Base-by-base conservation (phyloP, 2,329 filamentous ascomycete genomes). In the Pseudocercospora ulei region DNA sequence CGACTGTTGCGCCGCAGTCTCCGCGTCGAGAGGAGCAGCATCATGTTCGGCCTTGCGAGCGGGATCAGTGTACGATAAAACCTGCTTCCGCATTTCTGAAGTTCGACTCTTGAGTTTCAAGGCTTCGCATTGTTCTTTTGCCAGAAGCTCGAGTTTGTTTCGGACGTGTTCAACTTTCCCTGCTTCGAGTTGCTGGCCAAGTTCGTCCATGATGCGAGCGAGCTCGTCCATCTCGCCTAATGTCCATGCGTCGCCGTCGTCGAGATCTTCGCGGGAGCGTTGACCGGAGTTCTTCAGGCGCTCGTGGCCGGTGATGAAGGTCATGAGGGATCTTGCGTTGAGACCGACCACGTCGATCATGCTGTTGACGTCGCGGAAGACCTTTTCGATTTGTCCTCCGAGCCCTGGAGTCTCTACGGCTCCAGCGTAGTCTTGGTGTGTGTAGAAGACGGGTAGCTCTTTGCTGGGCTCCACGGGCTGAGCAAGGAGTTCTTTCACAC, bases 291-390 rank as follows among this genome's bases (percentile, higher is more conserved):
- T 67, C 34, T 66, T 61, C 26, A 68, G 62, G 34, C 76, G 66
- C 7, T 68, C 68, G 50, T 92, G 82, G 5, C 80, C 83, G 39
- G 73, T 69, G 27, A 87, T 62, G 52, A 73, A 79, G 0, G 69
- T 65, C 12, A 68, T 62, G 26, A 80, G 53, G 5, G 71, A 76
- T 9, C 88, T 73, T 4, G 82, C 76, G 57, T 96, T 96, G 34
- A 95, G 72, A 6, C 88, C 88, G 25, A 96, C 66, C 0, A 83
- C 88, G 53, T 95, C 85, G 27, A 98, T 78, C 90, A 96, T 98
- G 7, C 82, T 82, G 60, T 90, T 88, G 57, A 88, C 82, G 53
- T 88, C 83, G 28, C 80, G 73, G 58, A 83, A 90, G 35, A 71
- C 56, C 35, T 62, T 62, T 52, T 72, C 66, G 39, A 72, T 67